Base-by-base conservation (phyloP, 371 early-diverging fungal species). In the Syncephalastrum racemosum region DNA sequence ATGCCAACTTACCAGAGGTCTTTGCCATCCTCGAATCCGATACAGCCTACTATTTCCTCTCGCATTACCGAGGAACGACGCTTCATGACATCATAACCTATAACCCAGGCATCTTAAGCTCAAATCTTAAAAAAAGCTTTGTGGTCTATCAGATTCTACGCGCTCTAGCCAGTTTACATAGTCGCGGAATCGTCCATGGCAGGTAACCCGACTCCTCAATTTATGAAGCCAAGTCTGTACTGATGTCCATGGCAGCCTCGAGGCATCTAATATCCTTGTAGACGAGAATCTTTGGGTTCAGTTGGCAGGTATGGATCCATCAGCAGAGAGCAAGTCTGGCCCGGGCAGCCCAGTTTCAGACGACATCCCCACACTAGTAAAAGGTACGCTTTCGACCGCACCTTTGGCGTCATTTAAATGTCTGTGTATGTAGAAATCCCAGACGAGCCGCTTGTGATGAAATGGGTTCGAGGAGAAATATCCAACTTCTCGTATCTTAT, bases 401-500 rank as follows among this genome's bases (percentile, higher is more conserved):
- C 6, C 50, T 19, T 19, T 15, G 10, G 36, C 40, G 16, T 39
- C 40, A 49, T 45, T 4, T 23, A 8, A 14, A 0, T 16, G 31
- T 19, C 20, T 57, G 15, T 43, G 13, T n/a, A 19, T 46, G 18
- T 15, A 84, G 84, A 63, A 16, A 65, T 84, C 27, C 71, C 68
- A 18, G 73, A 82, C 31, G 84, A 83, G n/a, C 75, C 83, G 0
- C 62, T 83, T 1, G 84, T 83, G 4, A 77, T 82, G 60, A 75
- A 75, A 31, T 94, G 94, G 94, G 78, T 80, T 4, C 72, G 76
- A 19, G 87, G 88, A 15, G 81, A 86, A 20, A 87, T 94, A 36
- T 87, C 89, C 24, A 94, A 92, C 57, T 94, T 79, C 60, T 84
- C 87, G 10, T 94, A 94, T 66, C 56, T 94, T 40, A 90, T 94